phyloP scores from a whole-genome alignment of 371 early-diverging fungal genomes.

The Mortierella sp. region DNA sequence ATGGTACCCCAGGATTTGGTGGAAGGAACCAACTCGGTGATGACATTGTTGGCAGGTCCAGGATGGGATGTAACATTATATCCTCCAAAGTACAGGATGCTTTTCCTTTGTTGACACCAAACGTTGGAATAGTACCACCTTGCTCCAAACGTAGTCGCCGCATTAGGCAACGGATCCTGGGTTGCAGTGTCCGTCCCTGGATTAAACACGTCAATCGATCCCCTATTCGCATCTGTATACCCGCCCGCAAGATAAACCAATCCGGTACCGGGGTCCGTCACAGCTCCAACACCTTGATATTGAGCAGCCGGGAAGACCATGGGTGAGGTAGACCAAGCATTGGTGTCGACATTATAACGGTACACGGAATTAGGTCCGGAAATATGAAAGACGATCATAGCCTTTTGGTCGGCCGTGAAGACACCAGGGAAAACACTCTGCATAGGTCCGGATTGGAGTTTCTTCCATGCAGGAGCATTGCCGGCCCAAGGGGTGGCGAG shows the following conservation, averaged over 20 bases:
- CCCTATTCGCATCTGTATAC: background rate
- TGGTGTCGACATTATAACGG: background rate
- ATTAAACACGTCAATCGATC: background rate
- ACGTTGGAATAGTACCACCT: slow-evolving; percentile 32
- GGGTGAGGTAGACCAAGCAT: background rate
- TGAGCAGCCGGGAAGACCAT: background rate
- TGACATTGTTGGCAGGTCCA: background rate
- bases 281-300: background rate
- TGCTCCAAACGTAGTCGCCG: background rate
- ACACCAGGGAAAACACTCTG: background rate
- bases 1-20: slow-evolving; percentile 16
- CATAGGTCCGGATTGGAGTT: background rate
- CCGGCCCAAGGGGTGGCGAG: background rate
- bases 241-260: background rate
- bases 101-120: slow-evolving; percentile 24
- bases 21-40: slow-evolving; percentile 28
- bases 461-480: background rate
- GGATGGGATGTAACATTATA: background rate
- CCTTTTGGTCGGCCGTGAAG: background rate
- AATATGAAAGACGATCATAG: background rate
- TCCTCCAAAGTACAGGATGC: slow-evolving; percentile 40
- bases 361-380: background rate
- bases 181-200: background rate
- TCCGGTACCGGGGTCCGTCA: background rate
- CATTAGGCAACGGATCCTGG: background rate